Evolutionary conservation across 768 basidiomycete species (phyloP), one percentile per base, ranked within the genome.

Genomic region (Tephrocybe rancida): DNA sequence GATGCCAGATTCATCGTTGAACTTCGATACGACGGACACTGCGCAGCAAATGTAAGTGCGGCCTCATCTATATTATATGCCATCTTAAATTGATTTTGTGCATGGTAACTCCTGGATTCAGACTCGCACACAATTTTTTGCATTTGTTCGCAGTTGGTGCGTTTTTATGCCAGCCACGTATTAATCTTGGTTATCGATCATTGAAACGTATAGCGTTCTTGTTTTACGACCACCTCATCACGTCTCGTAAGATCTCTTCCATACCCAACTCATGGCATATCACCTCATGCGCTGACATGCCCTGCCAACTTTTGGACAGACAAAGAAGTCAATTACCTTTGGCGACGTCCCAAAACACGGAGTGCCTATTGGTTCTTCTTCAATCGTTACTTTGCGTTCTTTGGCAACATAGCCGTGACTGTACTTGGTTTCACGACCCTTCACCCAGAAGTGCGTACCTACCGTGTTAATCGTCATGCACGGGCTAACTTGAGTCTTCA

Each of bases 321-420:
- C 3, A 57, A 64, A 47, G 81, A 83, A 58, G 61, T 79, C 32
- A 59, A 67, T 14, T 70, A 72, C 46, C 60, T 84, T 5, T 84
- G 82, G 82, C 64, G 64, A 48, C 67, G 70, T 41, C 72, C 71
- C 1, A 73, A 72, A 48, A 68, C 64, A 1, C 45, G 57, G 8
- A 74, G 77, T 48, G 68, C 77, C 2, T 70, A 71, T 27, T 70
- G 75, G 60, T 83, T 83, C 63, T 74, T 79, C 44, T 43, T 78
- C 29, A 80, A 81, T 55, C 77, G 82, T 5, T 84, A 84, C 50
- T 56, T 78, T 26, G 70, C 77, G 2, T 68, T 79, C 44, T 63
- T 78, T 38, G 75, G 73, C 26, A 73, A 72, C 44, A 59, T 74
- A 13, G 60, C 56, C 7, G 67, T 71, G n/a, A 58, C 63, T 2